Conservation (phyloP, 306 rosid genomes). For the Trifolium fragiferum region DNA sequence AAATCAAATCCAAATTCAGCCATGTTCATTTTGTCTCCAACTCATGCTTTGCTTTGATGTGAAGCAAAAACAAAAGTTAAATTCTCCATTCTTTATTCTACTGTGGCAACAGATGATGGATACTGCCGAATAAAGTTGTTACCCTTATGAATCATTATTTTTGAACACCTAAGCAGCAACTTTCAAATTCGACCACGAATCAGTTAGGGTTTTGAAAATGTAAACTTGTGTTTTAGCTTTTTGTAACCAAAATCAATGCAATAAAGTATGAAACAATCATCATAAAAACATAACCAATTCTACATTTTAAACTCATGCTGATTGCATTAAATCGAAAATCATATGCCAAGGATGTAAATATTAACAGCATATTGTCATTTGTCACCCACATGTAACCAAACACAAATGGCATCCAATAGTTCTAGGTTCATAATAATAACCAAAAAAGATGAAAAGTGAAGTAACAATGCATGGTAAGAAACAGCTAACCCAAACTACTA, state of each 20-base stretch:
- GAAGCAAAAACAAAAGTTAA: slow-evolving; percentile 12
- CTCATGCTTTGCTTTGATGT: slow-evolving; percentile 17
- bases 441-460: slow-evolving; percentile 43
- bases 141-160: background rate
- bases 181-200: no score
- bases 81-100: background rate
- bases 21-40: background rate
- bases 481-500: slow-evolving; percentile 52
- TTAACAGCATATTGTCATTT: slow-evolving; percentile 48
- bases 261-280: background rate
- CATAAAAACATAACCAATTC: background rate
- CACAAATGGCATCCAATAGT: slow-evolving; percentile 58
- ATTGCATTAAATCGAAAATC: slow-evolving; percentile 20
- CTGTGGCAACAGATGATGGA: background rate
- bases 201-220: background rate
- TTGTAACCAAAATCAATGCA: background rate
- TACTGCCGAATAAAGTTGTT: background rate
- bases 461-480: slow-evolving; percentile 54
- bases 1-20: background rate
- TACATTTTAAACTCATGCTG: background rate
- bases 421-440: slow-evolving; percentile 53
- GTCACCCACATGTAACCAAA: slow-evolving; percentile 49
- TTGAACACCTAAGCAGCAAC: background rate
- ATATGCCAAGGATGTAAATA: slow-evolving; percentile 36
- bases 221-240: background rate